Evolutionary conservation across 73 alveolate species (phyloP).

Genomic region (Paramecium sexaurelia): DNA sequence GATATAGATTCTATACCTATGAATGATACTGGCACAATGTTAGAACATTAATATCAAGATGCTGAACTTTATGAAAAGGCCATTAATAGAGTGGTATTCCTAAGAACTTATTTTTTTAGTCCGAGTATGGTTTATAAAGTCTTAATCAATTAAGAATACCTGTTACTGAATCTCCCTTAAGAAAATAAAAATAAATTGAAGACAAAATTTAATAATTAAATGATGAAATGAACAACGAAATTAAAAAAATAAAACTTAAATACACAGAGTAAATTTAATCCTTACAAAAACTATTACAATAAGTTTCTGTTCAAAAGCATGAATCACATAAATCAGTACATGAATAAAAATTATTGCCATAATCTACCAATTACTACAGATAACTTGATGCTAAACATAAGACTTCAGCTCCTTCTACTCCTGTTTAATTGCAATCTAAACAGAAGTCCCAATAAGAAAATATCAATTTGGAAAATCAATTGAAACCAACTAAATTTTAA

Average conservation of each 20-base stretch:
- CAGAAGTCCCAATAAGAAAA: not conserved
- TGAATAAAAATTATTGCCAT: not conserved
- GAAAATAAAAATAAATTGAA: constrained; percentile 22
- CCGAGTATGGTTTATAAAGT: constrained; percentile 20
- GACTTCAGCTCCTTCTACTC: constrained; percentile 50
- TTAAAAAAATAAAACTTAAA: constrained; percentile 9
- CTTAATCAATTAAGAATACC: not conserved
- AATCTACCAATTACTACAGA: not conserved
- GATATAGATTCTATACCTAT: constrained; percentile 31
- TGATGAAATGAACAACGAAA: constrained; percentile 45
- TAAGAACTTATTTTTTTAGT: not conserved
- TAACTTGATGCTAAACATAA: not conserved
- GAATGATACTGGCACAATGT: constrained; percentile 70
- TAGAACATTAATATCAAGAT: constrained; percentile 55
- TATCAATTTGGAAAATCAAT: constrained; percentile 45
- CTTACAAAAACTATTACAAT: not conserved
- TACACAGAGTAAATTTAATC: not conserved
- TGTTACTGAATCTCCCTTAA: not conserved
- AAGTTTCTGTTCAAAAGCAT: not conserved
- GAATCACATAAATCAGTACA: constrained; percentile 17
- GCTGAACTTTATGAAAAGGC: constrained; percentile 47
- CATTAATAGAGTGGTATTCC: constrained; percentile 1
- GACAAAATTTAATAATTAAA: not conserved
- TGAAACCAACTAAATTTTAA: not conserved
- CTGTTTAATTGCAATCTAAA: not conserved